A percentile compares a stretch with the other conserved stretches of the same genome.
Evolutionary conservation across 1,284 basidiomycete genomes (phyloP).

Genomic region (Chalciporus sp.): DNA sequence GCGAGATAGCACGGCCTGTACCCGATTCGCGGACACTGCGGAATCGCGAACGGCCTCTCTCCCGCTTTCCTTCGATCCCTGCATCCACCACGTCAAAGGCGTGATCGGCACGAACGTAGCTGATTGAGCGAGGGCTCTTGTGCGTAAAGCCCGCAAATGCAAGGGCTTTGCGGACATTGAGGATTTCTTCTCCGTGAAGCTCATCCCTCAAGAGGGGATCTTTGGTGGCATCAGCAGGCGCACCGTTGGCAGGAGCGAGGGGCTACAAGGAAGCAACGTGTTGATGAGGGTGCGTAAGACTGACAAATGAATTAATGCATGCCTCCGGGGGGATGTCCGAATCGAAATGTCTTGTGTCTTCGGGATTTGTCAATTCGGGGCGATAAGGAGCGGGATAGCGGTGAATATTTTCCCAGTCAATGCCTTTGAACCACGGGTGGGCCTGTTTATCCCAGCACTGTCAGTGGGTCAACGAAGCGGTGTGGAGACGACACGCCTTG

Average conservation of each 20-base stretch:
- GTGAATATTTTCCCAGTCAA: constrained; percentile 86
- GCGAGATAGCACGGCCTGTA: constrained; percentile 75
- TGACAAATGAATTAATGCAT: constrained; percentile 38
- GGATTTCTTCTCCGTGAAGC: constrained; percentile 81
- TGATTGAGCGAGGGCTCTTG: constrained; percentile 78
- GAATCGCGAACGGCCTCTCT: constrained; percentile 62
- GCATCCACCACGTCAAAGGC: constrained; percentile 63
- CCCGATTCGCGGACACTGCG: constrained; percentile 60
- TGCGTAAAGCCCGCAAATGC: constrained; percentile 91
- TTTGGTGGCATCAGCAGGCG: constrained; percentile 78
- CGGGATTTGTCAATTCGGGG: constrained; percentile 77
- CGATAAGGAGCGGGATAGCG: constrained; percentile 83
- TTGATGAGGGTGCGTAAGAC: constrained; percentile 28
- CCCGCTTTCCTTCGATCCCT: constrained; percentile 48
- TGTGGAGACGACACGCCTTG: constrained; percentile 57
- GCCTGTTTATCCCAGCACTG: constrained; percentile 45
- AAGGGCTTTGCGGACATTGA: constrained; percentile 88
- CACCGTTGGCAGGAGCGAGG: constrained; percentile 86
- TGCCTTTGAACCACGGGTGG: constrained; percentile 86
- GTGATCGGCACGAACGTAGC: constrained; percentile 71
- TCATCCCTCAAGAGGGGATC: constrained; percentile 88
- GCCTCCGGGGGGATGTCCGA: constrained; percentile 91
- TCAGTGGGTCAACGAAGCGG: constrained; percentile 25
- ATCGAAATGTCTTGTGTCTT: constrained; percentile 91
- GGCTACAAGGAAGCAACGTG: constrained; percentile 58